Conservation (phyloP, 2,329 filamentous ascomycete genomes). For the Hymenoscyphus albidus region DNA sequence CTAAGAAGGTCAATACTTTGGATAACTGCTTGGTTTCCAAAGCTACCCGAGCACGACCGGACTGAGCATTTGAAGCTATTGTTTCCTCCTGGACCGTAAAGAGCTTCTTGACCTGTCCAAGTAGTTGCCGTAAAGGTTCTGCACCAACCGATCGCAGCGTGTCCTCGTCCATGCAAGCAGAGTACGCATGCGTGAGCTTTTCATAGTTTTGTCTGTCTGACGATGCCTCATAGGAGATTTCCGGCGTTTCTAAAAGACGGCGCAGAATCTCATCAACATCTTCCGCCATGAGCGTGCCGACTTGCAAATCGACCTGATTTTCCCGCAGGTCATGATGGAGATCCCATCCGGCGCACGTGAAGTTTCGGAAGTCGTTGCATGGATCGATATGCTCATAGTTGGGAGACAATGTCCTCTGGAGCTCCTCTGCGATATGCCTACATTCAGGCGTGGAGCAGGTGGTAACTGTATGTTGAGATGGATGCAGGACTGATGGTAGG, state of each 20-base stretch:
- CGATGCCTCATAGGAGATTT: constrained; percentile 16
- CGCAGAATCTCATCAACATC: constrained; percentile 27
- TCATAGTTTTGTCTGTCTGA: constrained; percentile 58
- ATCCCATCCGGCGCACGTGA: not conserved
- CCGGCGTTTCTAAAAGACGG: not conserved
- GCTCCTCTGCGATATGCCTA: not conserved
- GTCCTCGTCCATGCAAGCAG: constrained; percentile 61
- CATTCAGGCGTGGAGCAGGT: not conserved
- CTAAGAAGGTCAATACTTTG: not conserved
- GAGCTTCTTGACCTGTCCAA: not conserved
- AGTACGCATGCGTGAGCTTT: constrained; percentile 61
- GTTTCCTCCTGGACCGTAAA: too few species aligned
- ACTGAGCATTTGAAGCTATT: too few species aligned
- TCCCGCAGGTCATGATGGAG: not conserved
- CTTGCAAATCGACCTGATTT: not conserved
- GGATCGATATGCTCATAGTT: not conserved
- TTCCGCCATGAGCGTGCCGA: constrained; percentile 46
- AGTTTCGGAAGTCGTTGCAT: not conserved
- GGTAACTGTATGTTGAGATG: too few species aligned
- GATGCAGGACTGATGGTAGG: too few species aligned
- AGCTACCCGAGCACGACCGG: too few species aligned
- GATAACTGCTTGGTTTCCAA: not conserved
- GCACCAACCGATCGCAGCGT: constrained; percentile 51
- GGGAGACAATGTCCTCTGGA: not conserved
- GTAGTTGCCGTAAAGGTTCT: constrained; percentile 44